Evolutionary conservation across 2,329 filamentous ascomycete genomes (phyloP), one percentile per base, ranked within the genome.

Genomic region (Leptographium flavum): DNA sequence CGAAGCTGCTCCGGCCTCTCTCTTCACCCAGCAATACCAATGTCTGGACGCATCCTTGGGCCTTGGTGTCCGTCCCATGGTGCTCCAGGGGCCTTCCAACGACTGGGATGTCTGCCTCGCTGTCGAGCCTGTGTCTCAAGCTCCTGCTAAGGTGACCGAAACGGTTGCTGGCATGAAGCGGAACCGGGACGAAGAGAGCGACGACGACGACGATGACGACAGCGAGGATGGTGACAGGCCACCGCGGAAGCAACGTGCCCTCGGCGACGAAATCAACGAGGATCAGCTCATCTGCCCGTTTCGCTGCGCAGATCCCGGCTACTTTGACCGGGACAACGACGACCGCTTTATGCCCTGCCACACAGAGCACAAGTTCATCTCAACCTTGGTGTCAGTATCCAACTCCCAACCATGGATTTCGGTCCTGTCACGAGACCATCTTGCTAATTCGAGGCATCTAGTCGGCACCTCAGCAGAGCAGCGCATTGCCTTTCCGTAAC

Each of bases 301-400:
- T 37, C 44, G 47, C 31, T n/a, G 41, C 3, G 28, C 45, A 5
- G 45, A 54, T 42, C 54, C 56, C 41, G 48, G 47, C 21, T 49
- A 50, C 25, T 55, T 47, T 41, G 53, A 56, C 36, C 50, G 52
- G 21, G 50, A 52, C 15, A 54, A 49, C 21, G 50, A 52, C 15
- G 53, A 56, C 17, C 58, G 55, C 32, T 62, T 57, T 47, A 50
- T 49, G 5, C 54, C 58, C 1, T 62, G 60, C 47, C 57, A 61
- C 39, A 58, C 59, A 2, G 38, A 50, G 17, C 60, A 62, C 46
- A 49, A 50, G 38, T 55, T 59, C 35, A 58, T 62, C 28, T 61
- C 59, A 7, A 59, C 56, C n/a, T 49, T 62, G 7, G 55, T 60
- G 58, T 60, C 49, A 56, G 59, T 54, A 14, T 21, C 11, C n/a